phyloP scores from a whole-genome alignment of 2,329 filamentous ascomycete species.

The Coniochaeta hoffmannii region DNA sequence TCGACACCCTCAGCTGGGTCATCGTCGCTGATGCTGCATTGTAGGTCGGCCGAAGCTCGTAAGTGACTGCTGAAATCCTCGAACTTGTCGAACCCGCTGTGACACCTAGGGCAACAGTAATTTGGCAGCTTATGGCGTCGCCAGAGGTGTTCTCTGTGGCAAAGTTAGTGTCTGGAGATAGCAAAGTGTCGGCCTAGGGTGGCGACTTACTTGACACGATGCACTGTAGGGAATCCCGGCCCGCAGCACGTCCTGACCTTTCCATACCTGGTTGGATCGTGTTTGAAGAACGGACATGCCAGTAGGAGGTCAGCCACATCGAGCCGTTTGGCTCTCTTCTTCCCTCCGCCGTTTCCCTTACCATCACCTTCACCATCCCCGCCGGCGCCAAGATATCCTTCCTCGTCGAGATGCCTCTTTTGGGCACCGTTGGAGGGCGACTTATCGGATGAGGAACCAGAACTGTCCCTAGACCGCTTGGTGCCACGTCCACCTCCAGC shows the following conservation, averaged over 20 bases:
- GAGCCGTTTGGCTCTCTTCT: not conserved
- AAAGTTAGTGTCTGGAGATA: not conserved
- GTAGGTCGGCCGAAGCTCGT: slow-evolving; percentile 11
- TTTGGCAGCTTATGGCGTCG: slow-evolving; percentile 17
- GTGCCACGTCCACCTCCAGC: not conserved
- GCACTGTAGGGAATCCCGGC: slow-evolving; percentile 14
- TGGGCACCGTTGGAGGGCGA: not conserved
- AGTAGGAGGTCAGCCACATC: slow-evolving; percentile 8
- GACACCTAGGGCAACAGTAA: slow-evolving; percentile 18
- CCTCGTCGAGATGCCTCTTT: not conserved
- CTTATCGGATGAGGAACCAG: not conserved
- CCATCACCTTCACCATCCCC: not conserved
- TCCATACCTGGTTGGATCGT: slow-evolving; percentile 14
- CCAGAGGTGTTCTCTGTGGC: slow-evolving; percentile 19
- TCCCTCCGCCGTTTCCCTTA: not conserved
- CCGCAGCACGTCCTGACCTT: slow-evolving; percentile 16
- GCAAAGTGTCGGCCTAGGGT: not conserved
- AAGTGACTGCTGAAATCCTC: slow-evolving; percentile 16
- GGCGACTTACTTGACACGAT: slow-evolving; percentile 17
- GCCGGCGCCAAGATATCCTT: not conserved
- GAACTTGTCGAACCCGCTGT: slow-evolving; percentile 15
- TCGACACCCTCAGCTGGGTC: slow-evolving; percentile 37
- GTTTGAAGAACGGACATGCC: slow-evolving; percentile 18
- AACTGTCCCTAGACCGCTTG: not conserved
- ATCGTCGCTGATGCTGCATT: slow-evolving; percentile 37